These are phyloP conservation scores for Lycium ferocissimum DNA, from an alignment of 257 asterid species.

Conservation along the genomic window DNA sequence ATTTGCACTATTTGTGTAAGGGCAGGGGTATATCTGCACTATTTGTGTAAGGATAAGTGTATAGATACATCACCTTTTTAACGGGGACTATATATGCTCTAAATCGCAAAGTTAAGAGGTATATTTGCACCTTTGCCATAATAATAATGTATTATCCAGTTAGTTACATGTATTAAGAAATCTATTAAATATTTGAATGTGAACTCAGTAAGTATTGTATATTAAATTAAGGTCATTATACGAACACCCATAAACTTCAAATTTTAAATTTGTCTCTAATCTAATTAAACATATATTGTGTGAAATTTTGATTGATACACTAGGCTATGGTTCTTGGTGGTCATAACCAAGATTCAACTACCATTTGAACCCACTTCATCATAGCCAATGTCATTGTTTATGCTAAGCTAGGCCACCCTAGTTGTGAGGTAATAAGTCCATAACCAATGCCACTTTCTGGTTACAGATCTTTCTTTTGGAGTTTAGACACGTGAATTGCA, in stretches of 20 bases:
- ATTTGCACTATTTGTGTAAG: too few relatives aligned
- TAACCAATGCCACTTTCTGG: background rate
- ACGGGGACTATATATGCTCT: too few relatives aligned
- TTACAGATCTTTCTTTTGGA: background rate
- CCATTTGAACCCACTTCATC: background rate
- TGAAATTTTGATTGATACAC: background rate
- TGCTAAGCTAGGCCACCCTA: background rate
- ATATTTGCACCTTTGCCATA: too few relatives aligned
- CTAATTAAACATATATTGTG: background rate
- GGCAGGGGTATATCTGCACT: too few relatives aligned
- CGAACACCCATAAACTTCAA: background rate
- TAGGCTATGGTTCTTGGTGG: background rate
- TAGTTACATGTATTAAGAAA: background rate
- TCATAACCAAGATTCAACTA: background rate
- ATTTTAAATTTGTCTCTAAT: rapidly evolving
- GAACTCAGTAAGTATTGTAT: background rate
- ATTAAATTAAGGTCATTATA: background rate
- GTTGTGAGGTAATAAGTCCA: background rate
- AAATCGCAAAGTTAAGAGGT: too few relatives aligned
- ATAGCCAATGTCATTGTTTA: background rate
- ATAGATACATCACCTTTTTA: too few relatives aligned
- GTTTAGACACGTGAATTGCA: background rate
- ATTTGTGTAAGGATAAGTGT: too few relatives aligned
- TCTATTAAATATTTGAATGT: background rate
- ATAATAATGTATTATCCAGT: too few relatives aligned